phyloP scores from a whole-genome alignment of 2,329 filamentous ascomycete species.

The Cyanodermella asteris region DNA sequence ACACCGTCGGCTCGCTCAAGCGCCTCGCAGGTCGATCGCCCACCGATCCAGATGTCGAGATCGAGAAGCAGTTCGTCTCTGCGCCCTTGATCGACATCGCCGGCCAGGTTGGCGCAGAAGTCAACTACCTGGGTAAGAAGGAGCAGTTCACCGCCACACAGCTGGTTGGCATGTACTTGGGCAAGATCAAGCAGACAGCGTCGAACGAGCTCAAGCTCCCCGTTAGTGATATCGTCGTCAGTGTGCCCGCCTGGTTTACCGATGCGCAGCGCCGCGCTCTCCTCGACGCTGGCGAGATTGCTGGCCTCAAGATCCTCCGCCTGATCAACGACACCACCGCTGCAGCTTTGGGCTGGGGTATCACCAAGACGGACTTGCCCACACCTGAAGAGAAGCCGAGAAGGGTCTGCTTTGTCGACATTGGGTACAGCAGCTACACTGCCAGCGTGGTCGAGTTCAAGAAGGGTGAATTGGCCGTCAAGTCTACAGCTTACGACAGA shows the following conservation, averaged over 20 bases:
- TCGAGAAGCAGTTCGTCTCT: slow-evolving; percentile 81
- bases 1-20: slow-evolving; percentile 85
- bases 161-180: slow-evolving; percentile 84
- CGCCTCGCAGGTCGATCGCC: slow-evolving; percentile 72
- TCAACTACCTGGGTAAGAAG: slow-evolving; percentile 84
- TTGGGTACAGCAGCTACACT: slow-evolving; percentile 93
- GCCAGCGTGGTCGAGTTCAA: slow-evolving; percentile 85
- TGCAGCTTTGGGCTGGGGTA: slow-evolving; percentile 85
- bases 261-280: slow-evolving; percentile 77
- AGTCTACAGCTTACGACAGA: slow-evolving; percentile 77
- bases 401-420: slow-evolving; percentile 78
- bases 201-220: slow-evolving; percentile 72
- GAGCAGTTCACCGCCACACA: slow-evolving; percentile 88
- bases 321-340: slow-evolving; percentile 97
- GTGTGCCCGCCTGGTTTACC: slow-evolving; percentile 91
- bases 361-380: slow-evolving; percentile 91
- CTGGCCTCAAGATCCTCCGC: slow-evolving; percentile 75
- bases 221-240: slow-evolving; percentile 82
- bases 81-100: slow-evolving; percentile 71
- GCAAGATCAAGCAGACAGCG: slow-evolving; percentile 79
- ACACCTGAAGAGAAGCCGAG: slow-evolving; percentile 74
- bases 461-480: slow-evolving; percentile 89
- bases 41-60: slow-evolving; percentile 75
- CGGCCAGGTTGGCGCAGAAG: slow-evolving; percentile 87
- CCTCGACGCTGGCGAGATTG: slow-evolving; percentile 80